A percentile compares a stretch with the other conserved stretches of the same genome.
These are phyloP conservation scores for Lentinula sp. DNA, from an alignment of 768 basidiomycete species.

Conservation along the genomic window DNA sequence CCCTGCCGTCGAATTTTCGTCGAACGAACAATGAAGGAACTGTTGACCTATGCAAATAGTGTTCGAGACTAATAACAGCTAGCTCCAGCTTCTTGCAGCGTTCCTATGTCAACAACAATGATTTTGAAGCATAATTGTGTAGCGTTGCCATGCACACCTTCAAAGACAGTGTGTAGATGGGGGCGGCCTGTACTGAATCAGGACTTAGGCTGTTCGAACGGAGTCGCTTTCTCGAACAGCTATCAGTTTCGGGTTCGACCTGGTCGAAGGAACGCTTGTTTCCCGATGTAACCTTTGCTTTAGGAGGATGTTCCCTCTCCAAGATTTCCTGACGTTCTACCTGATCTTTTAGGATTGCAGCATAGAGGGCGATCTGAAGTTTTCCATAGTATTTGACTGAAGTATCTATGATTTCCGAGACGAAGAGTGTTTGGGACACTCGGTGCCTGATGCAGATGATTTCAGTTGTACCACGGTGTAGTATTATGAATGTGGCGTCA, in stretches of 20 bases:
- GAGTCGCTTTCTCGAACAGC: not conserved
- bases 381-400: not conserved
- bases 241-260: not conserved
- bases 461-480: not conserved
- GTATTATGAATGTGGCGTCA: slow-evolving; percentile 1
- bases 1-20: not conserved
- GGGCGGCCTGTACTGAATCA: not conserved
- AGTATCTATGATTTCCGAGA: slow-evolving; percentile 3
- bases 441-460: slow-evolving; percentile 1
- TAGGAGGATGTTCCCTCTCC: not conserved
- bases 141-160: not conserved
- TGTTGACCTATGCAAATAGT: not conserved
- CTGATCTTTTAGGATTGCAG: not conserved
- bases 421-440: slow-evolving; percentile 1
- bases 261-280: not conserved
- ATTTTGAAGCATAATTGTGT: not conserved
- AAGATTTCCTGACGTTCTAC: not conserved
- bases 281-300: not conserved
- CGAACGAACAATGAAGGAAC: not conserved
- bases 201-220: not conserved
- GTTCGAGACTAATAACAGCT: not conserved
- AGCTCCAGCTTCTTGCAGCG: not conserved
- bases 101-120: not conserved
- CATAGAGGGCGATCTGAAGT: not conserved
- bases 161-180: not conserved